These are phyloP conservation scores for Rhododendron ferrugineum DNA, from an alignment of 148 eudicot species.

Conservation along the genomic window DNA sequence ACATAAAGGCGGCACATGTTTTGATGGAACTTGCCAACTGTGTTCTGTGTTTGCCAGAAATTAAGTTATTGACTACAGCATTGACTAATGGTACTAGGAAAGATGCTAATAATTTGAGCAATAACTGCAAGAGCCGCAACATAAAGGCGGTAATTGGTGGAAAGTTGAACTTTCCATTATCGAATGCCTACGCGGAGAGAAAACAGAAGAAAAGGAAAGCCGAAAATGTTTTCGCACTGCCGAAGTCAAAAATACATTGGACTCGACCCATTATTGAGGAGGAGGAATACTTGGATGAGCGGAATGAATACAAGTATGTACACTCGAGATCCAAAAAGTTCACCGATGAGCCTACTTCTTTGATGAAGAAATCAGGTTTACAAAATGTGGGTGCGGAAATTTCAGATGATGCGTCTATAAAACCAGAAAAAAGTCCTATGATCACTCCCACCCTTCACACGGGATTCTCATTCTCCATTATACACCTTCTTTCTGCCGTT, in stretches of 20 bases:
- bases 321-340: constrained; percentile 28
- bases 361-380: constrained; percentile 32
- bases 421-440: constrained; percentile 13
- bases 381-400: not conserved
- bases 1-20: constrained; percentile 9
- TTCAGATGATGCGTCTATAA: constrained; percentile 36
- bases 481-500: constrained; percentile 80
- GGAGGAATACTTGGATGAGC: constrained; percentile 33
- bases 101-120: constrained; percentile 11
- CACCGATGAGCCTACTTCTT: constrained; percentile 29
- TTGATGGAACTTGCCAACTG: constrained; percentile 15
- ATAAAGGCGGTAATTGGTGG: constrained; percentile 28
- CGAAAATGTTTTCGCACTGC: constrained; percentile 17
- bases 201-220: constrained; percentile 33
- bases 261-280: constrained; percentile 23
- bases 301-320: constrained; percentile 25
- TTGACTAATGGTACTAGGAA: not conserved
- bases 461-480: constrained; percentile 68
- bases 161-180: constrained; percentile 26
- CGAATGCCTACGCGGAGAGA: constrained; percentile 29
- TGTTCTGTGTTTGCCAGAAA: not conserved
- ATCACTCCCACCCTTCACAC: constrained; percentile 60
- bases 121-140: constrained; percentile 19
- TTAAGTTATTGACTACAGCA: not conserved
- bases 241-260: not conserved